These are phyloP conservation scores for Cladophialophora psammophila DNA, from an alignment of 2,329 filamentous ascomycete genomes.

Conservation along the genomic window DNA sequence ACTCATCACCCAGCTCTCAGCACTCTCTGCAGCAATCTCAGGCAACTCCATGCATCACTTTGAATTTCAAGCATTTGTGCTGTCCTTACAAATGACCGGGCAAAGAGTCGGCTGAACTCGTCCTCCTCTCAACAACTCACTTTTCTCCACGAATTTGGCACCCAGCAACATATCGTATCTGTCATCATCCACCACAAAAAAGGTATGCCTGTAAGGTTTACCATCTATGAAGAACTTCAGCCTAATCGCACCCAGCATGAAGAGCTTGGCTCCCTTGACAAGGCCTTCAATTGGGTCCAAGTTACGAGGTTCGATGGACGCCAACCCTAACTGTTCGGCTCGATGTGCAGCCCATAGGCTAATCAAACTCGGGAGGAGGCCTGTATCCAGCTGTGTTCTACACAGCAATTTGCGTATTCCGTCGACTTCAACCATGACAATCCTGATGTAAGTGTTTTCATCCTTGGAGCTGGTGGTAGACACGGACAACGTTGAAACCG, in stretches of 20 bases:
- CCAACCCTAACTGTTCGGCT: background rate
- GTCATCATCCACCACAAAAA: background rate
- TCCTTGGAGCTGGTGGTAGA: background rate
- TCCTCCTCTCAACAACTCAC: background rate
- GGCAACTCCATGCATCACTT: background rate
- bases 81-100: background rate
- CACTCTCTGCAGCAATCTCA: background rate
- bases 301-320: background rate
- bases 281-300: background rate
- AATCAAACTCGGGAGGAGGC: background rate
- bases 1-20: background rate
- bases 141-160: background rate
- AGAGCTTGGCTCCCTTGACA: background rate
- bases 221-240: background rate
- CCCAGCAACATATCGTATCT: conserved; percentile 1
- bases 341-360: background rate
- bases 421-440: background rate
- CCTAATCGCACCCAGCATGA: background rate
- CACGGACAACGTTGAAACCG: background rate
- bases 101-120: background rate
- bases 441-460: background rate
- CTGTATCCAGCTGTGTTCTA: background rate
- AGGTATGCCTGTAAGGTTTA: background rate
- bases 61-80: background rate
- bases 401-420: background rate